A percentile compares a stretch with the other conserved stretches of the same genome.
Conservation (phyloP, 2,329 filamentous ascomycete genomes). For the Colletotrichum navitas region DNA sequence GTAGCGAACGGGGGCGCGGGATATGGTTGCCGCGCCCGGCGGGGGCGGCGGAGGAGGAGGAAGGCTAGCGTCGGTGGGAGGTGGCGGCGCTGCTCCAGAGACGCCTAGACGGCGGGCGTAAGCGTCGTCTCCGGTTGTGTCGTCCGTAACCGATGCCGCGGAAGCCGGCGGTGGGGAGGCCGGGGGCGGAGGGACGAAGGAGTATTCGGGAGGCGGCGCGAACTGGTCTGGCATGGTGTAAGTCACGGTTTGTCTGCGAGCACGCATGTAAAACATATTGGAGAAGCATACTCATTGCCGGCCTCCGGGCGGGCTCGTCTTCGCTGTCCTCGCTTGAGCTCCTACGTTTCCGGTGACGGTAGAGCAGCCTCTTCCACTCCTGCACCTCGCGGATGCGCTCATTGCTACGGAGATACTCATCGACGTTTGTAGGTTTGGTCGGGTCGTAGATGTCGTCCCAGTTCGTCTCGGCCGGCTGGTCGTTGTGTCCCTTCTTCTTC, state of each 20-base stretch:
- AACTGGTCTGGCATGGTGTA: constrained; percentile 63
- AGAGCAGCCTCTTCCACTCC: constrained; percentile 88
- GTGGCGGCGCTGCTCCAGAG: constrained; percentile 54
- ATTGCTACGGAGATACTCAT: constrained; percentile 86
- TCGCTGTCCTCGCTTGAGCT: constrained; percentile 58
- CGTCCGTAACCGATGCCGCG: constrained; percentile 63
- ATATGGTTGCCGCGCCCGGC: constrained; percentile 71
- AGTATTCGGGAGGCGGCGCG: constrained; percentile 69
- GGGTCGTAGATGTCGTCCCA: constrained; percentile 96
- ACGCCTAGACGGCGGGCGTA: constrained; percentile 74
- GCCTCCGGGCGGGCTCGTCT: constrained; percentile 54
- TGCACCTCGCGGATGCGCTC: constrained; percentile 83
- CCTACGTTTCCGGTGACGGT: constrained; percentile 73
- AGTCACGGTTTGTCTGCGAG: constrained; percentile 32
- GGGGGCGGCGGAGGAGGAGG: constrained; percentile 53
- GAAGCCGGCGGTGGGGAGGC: constrained; percentile 59
- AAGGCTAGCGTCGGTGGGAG: constrained; percentile 46
- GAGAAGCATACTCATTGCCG: constrained; percentile 43
- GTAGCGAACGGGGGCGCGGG: constrained; percentile 83
- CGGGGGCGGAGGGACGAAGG: constrained; percentile 68
- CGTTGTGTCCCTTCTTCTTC: constrained; percentile 75
- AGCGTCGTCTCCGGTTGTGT: constrained; percentile 76
- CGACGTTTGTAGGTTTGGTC: constrained; percentile 82
- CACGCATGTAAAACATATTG: constrained; percentile 36
- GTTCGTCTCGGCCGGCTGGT: constrained; percentile 71